Evolutionary conservation across 176 grass and related monocot species (phyloP).

Genomic region (Carex scoparia): DNA sequence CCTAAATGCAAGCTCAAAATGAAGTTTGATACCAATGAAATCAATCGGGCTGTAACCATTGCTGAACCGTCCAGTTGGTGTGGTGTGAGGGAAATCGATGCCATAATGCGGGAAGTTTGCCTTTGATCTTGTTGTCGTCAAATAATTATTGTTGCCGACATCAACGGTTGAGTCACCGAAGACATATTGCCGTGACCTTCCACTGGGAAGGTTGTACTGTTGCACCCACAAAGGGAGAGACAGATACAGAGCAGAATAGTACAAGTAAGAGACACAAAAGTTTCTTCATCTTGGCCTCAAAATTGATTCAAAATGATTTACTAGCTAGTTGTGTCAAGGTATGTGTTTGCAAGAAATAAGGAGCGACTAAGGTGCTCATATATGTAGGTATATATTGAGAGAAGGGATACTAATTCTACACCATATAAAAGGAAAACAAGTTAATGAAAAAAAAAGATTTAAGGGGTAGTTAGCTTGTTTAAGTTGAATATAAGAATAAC

Average conservation of each 20-base stretch:
- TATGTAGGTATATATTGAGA: background rate
- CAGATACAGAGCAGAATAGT: background rate
- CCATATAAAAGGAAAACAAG: background rate
- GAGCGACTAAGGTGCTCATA: background rate
- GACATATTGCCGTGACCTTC: slow-evolving; percentile 54
- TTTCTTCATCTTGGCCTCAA: slow-evolving; percentile 12
- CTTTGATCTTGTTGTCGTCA: slow-evolving; percentile 22
- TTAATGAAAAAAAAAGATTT: background rate
- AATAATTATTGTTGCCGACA: slow-evolving; percentile 63
- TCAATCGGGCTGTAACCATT: slow-evolving; percentile 53
- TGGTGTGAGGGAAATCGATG: slow-evolving; percentile 51
- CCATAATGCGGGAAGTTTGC: slow-evolving; percentile 74
- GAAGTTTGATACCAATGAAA: slow-evolving; percentile 41
- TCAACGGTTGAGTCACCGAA: slow-evolving; percentile 71
- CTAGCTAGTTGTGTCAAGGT: background rate
- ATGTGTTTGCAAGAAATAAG: background rate
- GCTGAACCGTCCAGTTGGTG: slow-evolving; percentile 67
- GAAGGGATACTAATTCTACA: background rate
- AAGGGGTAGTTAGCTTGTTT: background rate
- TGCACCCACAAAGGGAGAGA: background rate
- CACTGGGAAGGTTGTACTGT: background rate
- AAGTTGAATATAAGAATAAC: background rate
- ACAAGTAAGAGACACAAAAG: background rate
- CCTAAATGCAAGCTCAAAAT: background rate
- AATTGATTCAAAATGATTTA: background rate